These are phyloP conservation scores for Huntiella moniliformis DNA, from an alignment of 2,329 filamentous ascomycete species.

Conservation along the genomic window DNA sequence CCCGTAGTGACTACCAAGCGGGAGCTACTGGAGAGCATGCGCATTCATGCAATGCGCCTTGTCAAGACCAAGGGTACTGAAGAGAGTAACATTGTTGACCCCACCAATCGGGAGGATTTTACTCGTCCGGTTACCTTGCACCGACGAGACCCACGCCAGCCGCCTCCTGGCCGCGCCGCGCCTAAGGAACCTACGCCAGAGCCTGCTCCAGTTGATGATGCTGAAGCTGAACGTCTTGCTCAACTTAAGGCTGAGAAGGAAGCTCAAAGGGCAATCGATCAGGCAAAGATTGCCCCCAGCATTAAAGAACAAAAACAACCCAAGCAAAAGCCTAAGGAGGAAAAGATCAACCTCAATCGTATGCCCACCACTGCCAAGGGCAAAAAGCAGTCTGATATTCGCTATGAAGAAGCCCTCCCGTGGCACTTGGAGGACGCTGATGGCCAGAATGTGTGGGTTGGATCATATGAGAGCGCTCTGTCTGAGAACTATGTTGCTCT, in stretches of 20 bases:
- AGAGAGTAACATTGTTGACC: constrained; percentile 45
- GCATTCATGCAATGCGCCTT: constrained; percentile 77
- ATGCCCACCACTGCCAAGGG: constrained; percentile 63
- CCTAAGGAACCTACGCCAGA: constrained; percentile 27
- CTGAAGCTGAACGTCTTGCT: constrained; percentile 45
- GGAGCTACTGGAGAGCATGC: constrained; percentile 57
- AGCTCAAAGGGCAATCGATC: constrained; percentile 66
- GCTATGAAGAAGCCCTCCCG: constrained; percentile 87
- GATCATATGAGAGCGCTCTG: constrained; percentile 73
- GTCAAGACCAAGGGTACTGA: constrained; percentile 31
- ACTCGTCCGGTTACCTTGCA: constrained; percentile 76
- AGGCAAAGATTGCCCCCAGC: constrained; percentile 83
- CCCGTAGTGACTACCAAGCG: constrained; percentile 72
- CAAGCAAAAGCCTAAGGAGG: constrained; percentile 52
- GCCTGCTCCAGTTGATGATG: constrained; percentile 29
- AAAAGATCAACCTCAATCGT: constrained; percentile 74
- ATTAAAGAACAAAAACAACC: constrained; percentile 37
- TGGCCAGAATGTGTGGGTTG: constrained; percentile 85
- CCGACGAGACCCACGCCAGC: constrained; percentile 64
- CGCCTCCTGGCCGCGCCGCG: constrained; percentile 44
- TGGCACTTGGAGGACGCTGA: constrained; percentile 97
- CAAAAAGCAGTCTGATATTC: constrained; percentile 52
- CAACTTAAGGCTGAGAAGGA: constrained; percentile 63
- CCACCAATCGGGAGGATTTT: constrained; percentile 55
- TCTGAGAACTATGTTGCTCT: constrained; percentile 73